Evolutionary conservation across 106 monocot genomes (phyloP).

Genomic region (Platanthera guangdongensis): DNA sequence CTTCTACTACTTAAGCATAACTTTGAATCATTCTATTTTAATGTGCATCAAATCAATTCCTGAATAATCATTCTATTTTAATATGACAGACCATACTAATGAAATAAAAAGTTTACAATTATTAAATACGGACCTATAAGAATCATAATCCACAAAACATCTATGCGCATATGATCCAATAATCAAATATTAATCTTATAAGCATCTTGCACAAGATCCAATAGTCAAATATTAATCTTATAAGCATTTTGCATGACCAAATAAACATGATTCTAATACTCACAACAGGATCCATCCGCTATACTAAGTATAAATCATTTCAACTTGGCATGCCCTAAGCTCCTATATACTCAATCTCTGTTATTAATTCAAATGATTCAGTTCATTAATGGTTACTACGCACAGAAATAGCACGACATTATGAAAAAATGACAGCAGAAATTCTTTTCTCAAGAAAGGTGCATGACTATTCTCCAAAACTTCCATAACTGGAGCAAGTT

Average conservation of each 20-base stretch:
- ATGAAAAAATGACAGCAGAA: not conserved
- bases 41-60: too few species aligned
- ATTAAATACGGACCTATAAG: not conserved
- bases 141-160: not conserved
- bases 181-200: not conserved
- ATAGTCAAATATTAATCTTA: too few species aligned
- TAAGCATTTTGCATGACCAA: not conserved
- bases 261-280: not conserved
- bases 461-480: not conserved
- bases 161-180: not conserved
- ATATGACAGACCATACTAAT: not conserved
- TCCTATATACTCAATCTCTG: not conserved
- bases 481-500: not conserved
- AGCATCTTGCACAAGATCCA: not conserved
- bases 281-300: not conserved
- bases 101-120: not conserved
- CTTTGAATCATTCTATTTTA: too few species aligned
- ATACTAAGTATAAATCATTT: not conserved
- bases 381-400: not conserved
- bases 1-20: too few species aligned
- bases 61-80: not conserved
- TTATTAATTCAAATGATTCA: not conserved
- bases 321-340: not conserved
- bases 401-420: not conserved
- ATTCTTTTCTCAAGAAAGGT: not conserved